Base-by-base conservation (phyloP, 2,329 filamentous ascomycete genomes). In the Xylariomycetidae sp. region DNA sequence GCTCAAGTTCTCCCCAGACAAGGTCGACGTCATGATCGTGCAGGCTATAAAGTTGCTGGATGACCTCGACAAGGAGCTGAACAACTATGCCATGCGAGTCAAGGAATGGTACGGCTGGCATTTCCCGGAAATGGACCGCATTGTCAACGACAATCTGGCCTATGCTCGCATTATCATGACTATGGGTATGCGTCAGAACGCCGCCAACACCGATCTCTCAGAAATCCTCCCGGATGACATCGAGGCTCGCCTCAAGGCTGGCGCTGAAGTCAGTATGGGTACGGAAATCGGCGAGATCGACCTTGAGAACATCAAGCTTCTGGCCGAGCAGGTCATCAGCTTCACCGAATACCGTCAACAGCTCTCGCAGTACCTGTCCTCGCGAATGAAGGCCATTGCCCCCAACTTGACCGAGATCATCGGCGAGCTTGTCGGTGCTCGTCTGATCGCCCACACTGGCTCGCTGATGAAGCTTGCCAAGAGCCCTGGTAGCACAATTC, bases 31-130 rank as follows among this genome's bases (percentile, higher is more conserved):
- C 32, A 98, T 98, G 92, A 95, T 98, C 57, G 89, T 98, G 38
- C 92, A 98, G 67, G 89, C 89, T 37, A 92, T 98, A 58, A 82
- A 84, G 45, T 77, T 95, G 32, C 74, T 98, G 29, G 92, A 98
- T 58, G 92, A 98, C 46, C 70, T 98, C 42, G 92, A 98, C 70
- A 98, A 98, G 74, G 92, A 98, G 65, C 72, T 98, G 45, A 98
- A 98, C 71, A 92, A 86, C 51, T 96, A 95, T 58, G 90, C 92
- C 46, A 98, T 98, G 92, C 77, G 92, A 61, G 88, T 95, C 42
- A 96, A 96, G 79, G 92, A 98, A 65, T 98, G 92, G 92, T 98
- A 98, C 60, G 92, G 92, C 54, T 98, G 92, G 92, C 92, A 96
- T 66, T 98, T 96, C 71, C 92, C 92, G 25, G 92, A 98, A 70